A percentile compares a stretch with the other conserved stretches of the same genome.
Conservation (phyloP, 345 rosid species). For the Turritis glabra region DNA sequence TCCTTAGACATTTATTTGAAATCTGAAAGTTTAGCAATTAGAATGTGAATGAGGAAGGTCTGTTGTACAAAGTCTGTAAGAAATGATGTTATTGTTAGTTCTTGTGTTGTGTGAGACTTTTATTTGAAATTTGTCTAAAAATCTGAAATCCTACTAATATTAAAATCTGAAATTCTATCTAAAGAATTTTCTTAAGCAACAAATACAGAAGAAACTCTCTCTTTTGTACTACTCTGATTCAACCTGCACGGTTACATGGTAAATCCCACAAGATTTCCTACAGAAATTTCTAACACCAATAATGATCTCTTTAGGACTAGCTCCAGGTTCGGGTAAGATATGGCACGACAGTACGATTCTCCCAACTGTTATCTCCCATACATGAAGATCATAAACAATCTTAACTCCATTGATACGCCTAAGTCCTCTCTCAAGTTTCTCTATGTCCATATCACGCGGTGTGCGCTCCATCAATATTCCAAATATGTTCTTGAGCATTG, state of each 20-base stretch:
- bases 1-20: not conserved
- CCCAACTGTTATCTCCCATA: constrained; percentile 79
- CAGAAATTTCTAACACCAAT: constrained; percentile 55
- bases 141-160: no score
- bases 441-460: constrained; percentile 55
- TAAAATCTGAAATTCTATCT: no score
- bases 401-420: constrained; percentile 55
- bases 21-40: not conserved
- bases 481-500: constrained; percentile 60
- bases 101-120: not conserved
- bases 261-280: constrained; percentile 52
- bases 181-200: not conserved
- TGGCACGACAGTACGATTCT: constrained; percentile 71
- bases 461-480: constrained; percentile 68
- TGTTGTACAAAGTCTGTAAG: not conserved
- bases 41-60: not conserved
- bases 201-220: not conserved
- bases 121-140: not conserved
- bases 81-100: not conserved
- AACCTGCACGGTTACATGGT: constrained; percentile 73
- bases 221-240: constrained; percentile 44
- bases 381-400: constrained; percentile 66
- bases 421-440: constrained; percentile 50
- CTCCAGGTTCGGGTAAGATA: constrained; percentile 55
- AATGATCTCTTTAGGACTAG: constrained; percentile 49